A percentile compares a stretch with the other conserved stretches of the same genome.
Evolutionary conservation across 2,329 filamentous ascomycete species (phyloP).

Genomic region (Colletotrichum costaricense): DNA sequence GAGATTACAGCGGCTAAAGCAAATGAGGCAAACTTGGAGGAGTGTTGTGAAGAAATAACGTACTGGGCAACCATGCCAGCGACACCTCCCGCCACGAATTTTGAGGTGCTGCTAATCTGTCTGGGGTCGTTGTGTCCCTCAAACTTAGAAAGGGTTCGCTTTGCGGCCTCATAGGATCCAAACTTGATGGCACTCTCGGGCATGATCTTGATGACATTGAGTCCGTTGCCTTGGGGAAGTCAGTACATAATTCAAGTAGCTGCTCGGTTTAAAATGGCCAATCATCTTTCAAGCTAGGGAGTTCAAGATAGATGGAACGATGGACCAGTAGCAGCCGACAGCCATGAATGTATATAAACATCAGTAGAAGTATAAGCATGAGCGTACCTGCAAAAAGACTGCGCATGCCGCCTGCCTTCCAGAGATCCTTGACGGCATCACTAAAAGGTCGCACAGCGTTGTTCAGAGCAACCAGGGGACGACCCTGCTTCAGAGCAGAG

Average conservation of each 20-base stretch:
- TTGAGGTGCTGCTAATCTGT: conserved; percentile 83
- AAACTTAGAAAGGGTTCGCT: conserved; percentile 84
- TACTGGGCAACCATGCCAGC: conserved; percentile 95
- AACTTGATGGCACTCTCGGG: conserved; percentile 99
- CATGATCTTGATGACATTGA: conserved; percentile 98
- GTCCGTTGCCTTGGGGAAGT: conserved; percentile 76
- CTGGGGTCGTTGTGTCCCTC: conserved; percentile 89
- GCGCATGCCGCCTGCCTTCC: conserved; percentile 85
- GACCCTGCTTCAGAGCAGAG: conserved; percentile 76
- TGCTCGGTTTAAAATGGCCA: background rate
- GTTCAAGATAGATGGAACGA: background rate
- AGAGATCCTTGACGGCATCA: conserved; percentile 81
- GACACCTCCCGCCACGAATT: conserved; percentile 90
- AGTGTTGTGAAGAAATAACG: conserved; percentile 43
- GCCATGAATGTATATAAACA: too few species aligned
- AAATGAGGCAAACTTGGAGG: background rate
- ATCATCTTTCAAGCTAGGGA: background rate
- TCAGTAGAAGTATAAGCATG: background rate
- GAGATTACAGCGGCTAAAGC: background rate
- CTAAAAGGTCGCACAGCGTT: conserved; percentile 77
- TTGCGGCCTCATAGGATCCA: conserved; percentile 95
- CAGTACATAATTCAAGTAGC: background rate
- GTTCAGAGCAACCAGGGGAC: conserved; percentile 71
- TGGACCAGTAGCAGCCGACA: background rate
- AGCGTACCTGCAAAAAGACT: conserved; percentile 90